These are phyloP conservation scores for Dendrobium catenatum DNA, from an alignment of 106 monocot species.

Conservation along the genomic window DNA sequence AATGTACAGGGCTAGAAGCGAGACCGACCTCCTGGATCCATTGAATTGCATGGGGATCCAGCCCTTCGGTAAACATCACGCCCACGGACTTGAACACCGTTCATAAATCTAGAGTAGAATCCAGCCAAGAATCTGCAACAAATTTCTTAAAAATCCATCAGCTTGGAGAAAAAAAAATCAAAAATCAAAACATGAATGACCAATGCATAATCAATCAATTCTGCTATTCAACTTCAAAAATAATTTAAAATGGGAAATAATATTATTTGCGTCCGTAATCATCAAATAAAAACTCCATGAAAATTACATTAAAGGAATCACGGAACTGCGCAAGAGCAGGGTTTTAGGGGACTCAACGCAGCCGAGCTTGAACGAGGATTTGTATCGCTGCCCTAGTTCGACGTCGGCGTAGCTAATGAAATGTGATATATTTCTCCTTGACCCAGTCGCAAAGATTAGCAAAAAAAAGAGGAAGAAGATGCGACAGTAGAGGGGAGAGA, in stretches of 20 bases:
- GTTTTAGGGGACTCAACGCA: too few relatives aligned
- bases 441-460: too few relatives aligned
- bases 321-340: too few relatives aligned
- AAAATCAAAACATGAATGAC: neutral
- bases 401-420: too few relatives aligned
- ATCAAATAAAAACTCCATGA: too few relatives aligned
- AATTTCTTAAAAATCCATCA: neutral
- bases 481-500: too few relatives aligned
- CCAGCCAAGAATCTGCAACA: constrained; percentile 1
- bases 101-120: constrained; percentile 6
- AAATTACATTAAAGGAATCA: too few relatives aligned
- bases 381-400: too few relatives aligned
- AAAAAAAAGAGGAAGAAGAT: too few relatives aligned
- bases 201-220: constrained; percentile 9
- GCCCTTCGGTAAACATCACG: constrained; percentile 46
- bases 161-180: too few relatives aligned
- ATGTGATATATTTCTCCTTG: too few relatives aligned
- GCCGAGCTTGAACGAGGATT: too few relatives aligned
- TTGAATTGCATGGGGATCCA: constrained; percentile 30
- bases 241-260: neutral
- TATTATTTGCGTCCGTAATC: neutral
- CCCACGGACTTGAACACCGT: neutral
- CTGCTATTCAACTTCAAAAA: neutral
- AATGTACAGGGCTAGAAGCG: neutral
- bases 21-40: constrained; percentile 39